Conservation (phyloP, 1,284 basidiomycete genomes). For the Ganoderma resinaceum region DNA sequence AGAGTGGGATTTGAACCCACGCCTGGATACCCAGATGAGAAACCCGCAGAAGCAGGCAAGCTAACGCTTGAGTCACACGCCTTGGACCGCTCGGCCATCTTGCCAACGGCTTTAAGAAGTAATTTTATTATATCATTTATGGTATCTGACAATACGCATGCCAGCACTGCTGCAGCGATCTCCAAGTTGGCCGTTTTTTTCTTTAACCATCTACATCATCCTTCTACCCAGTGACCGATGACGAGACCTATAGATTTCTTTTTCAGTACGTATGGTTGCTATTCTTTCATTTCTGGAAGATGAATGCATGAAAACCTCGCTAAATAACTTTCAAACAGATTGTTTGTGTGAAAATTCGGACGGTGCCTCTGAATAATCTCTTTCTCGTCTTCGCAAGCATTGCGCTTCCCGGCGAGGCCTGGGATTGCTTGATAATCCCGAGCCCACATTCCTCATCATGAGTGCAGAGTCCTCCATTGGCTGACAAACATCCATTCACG, state of each 20-base stretch:
- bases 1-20: slow-evolving; percentile 31
- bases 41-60: slow-evolving; percentile 29
- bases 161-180: too few species aligned
- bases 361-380: neutral
- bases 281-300: neutral
- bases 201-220: too few species aligned
- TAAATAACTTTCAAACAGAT: neutral
- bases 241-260: too few species aligned
- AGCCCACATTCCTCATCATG: neutral
- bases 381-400: neutral
- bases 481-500: neutral
- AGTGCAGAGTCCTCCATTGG: neutral
- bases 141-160: too few species aligned
- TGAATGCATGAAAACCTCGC: neutral
- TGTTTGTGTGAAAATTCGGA: neutral
- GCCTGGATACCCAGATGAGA: slow-evolving; percentile 32
- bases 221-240: too few species aligned
- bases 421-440: neutral
- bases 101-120: slow-evolving; percentile 14
- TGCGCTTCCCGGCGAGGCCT: neutral
- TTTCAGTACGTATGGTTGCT: too few species aligned
- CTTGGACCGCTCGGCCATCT: slow-evolving; percentile 32
- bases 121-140: too few species aligned
- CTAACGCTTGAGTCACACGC: slow-evolving; percentile 32
- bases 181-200: too few species aligned